A percentile compares a stretch with the other conserved stretches of the same genome.
phyloP scores from a whole-genome alignment of 352 stramenopile species.

The Blastocystis sp. region DNA sequence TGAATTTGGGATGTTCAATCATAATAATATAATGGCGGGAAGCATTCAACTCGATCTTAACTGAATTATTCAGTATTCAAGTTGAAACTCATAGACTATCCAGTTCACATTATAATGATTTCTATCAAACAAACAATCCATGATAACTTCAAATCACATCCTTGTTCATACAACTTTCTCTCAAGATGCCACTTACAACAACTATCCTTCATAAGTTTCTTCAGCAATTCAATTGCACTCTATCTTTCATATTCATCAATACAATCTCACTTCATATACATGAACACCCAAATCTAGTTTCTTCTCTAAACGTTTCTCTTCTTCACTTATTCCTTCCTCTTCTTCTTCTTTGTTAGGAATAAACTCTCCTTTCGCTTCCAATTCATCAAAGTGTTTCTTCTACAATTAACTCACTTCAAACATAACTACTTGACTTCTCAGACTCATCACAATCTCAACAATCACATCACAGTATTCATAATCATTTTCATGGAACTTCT shows the following conservation, averaged over 20 bases:
- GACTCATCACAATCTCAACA: not conserved
- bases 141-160: not conserved
- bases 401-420: not conserved
- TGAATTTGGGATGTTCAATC: too few relatives aligned
- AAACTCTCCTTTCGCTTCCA: not conserved
- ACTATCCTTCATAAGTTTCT: not conserved
- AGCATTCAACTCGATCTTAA: too few relatives aligned
- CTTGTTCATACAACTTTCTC: conserved; percentile 47
- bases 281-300: conserved; percentile 39
- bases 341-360: not conserved
- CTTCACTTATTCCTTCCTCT: conserved; percentile 27
- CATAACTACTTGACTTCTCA: not conserved
- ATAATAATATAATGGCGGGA: too few relatives aligned
- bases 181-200: conserved; percentile 43
- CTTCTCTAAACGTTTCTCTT: conserved; percentile 26
- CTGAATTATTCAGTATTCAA: too few relatives aligned
- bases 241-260: too few relatives aligned
- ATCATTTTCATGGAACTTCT: conserved; percentile 52
- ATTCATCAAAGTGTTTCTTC: conserved; percentile 16
- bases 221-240: not conserved
- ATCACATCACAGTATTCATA: conserved; percentile 24
- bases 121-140: not conserved
- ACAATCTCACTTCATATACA: conserved; percentile 10
- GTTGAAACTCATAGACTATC: too few relatives aligned
- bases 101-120: too few relatives aligned